These are phyloP conservation scores for Pelargonium myrrhifolium DNA, from an alignment of 441 rosid genomes.

Conservation along the genomic window DNA sequence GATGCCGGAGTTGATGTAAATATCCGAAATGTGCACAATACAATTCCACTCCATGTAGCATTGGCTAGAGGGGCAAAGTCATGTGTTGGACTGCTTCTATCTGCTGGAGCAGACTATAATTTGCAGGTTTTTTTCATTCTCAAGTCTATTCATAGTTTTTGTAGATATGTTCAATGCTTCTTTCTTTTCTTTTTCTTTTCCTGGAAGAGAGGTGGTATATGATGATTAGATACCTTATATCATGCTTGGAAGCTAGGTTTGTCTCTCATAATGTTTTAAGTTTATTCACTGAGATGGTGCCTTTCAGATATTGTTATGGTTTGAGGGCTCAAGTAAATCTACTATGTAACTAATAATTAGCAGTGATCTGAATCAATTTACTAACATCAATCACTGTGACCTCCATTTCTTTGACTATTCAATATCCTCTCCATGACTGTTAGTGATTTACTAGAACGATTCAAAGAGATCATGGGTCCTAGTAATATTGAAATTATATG, in stretches of 20 bases:
- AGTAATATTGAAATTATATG: not conserved
- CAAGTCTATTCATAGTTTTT: conserved; percentile 3
- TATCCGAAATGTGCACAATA: conserved; percentile 76
- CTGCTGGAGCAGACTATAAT: conserved; percentile 85
- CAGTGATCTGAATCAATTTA: not conserved
- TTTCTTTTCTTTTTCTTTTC: not conserved
- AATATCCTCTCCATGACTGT: not conserved
- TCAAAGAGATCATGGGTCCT: not conserved
- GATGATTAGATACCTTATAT: not conserved
- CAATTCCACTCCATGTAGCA: conserved; percentile 93
- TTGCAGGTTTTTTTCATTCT: conserved; percentile 54
- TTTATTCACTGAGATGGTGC: not conserved
- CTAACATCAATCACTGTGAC: not conserved
- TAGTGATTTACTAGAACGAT: not conserved
- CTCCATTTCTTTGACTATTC: not conserved
- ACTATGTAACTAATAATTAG: not conserved
- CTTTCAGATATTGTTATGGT: no score
- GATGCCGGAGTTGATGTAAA: conserved; percentile 96
- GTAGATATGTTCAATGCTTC: conserved; percentile 8
- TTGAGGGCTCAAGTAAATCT: not conserved
- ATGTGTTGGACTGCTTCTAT: conserved; percentile 83
- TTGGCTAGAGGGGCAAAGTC: conserved; percentile 88
- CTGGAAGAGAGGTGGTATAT: not conserved
- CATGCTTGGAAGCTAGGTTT: not conserved
- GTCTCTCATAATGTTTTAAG: conserved; percentile 3